Evolutionary conservation across 208 protist genomes (phyloP).

Genomic region (Trypanosoma platydactyli): DNA sequence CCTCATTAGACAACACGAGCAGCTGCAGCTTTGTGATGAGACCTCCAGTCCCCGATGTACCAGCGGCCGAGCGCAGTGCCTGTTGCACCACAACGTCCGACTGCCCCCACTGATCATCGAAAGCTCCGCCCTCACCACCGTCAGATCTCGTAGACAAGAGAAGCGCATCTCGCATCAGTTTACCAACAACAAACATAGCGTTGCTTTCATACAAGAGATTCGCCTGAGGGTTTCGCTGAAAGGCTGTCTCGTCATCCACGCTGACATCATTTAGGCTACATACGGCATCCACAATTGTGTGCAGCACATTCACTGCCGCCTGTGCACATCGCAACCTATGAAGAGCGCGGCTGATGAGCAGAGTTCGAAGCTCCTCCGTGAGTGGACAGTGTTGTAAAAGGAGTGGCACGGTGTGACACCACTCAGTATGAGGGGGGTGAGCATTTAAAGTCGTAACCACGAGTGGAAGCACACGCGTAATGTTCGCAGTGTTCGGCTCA

Average conservation of each 20-base stretch:
- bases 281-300: constrained; percentile 44
- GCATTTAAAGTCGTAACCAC: constrained; percentile 39
- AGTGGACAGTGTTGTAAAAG: constrained; percentile 34
- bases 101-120: not conserved
- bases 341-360: constrained; percentile 33
- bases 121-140: constrained; percentile 1
- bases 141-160: constrained; percentile 33
- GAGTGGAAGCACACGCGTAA: constrained; percentile 55
- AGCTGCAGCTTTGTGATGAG: constrained; percentile 62
- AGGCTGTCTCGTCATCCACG: constrained; percentile 71
- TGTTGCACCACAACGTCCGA: constrained; percentile 36
- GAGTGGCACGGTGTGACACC: constrained; percentile 52
- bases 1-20: constrained; percentile 63
- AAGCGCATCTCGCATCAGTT: constrained; percentile 65
- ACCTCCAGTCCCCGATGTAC: constrained; percentile 38
- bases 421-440: constrained; percentile 54
- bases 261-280: constrained; percentile 45
- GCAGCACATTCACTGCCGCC: constrained; percentile 53
- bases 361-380: constrained; percentile 32
- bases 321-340: constrained; percentile 48
- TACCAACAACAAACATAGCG: constrained; percentile 55
- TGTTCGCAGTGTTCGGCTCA: constrained; percentile 31
- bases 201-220: constrained; percentile 40
- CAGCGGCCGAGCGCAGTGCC: constrained; percentile 46
- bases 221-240: constrained; percentile 57